phyloP scores from a whole-genome alignment of 768 basidiomycete species.

The Pulveroboletus sp. region DNA sequence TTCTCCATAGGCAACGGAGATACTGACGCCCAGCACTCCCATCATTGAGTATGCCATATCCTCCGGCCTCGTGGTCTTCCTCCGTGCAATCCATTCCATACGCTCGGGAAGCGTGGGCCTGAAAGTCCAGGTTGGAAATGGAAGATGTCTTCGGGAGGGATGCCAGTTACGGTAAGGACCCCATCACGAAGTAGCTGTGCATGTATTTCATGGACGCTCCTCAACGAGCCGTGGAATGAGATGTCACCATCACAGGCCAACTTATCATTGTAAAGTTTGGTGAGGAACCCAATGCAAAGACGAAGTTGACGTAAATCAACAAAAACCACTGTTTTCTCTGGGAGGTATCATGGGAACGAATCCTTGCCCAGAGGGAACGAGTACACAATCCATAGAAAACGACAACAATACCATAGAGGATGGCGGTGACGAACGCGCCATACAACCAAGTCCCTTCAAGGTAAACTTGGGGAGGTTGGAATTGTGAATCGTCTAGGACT shows the following conservation, averaged over 20 bases:
- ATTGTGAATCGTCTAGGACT: slow-evolving; percentile 5
- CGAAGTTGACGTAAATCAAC: slow-evolving; percentile 26
- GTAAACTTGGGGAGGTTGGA: slow-evolving; percentile 13
- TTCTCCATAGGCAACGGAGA: slow-evolving; percentile 18
- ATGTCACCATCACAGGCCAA: slow-evolving; percentile 29
- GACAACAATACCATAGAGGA: slow-evolving; percentile 28
- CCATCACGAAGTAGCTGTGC: neutral
- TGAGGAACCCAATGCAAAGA: slow-evolving; percentile 30
- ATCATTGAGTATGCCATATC: neutral
- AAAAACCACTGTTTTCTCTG: slow-evolving; percentile 26
- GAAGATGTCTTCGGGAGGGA: neutral
- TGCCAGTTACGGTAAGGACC: neutral
- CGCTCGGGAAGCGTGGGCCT: neutral
- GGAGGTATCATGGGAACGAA: slow-evolving; percentile 5
- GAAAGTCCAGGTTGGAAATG: neutral
- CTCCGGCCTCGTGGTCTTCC: neutral
- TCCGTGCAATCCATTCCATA: neutral
- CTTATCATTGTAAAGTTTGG: slow-evolving; percentile 28
- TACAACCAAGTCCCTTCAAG: slow-evolving; percentile 30
- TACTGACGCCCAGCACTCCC: slow-evolving; percentile 6
- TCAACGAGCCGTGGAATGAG: too few relatives aligned
- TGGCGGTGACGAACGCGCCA: slow-evolving; percentile 26
- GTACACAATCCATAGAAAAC: slow-evolving; percentile 26
- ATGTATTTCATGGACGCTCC: too few relatives aligned
- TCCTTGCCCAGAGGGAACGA: slow-evolving; percentile 25